Conservation (phyloP, 2,329 filamentous ascomycete genomes). For the Trichophaea hybrida region DNA sequence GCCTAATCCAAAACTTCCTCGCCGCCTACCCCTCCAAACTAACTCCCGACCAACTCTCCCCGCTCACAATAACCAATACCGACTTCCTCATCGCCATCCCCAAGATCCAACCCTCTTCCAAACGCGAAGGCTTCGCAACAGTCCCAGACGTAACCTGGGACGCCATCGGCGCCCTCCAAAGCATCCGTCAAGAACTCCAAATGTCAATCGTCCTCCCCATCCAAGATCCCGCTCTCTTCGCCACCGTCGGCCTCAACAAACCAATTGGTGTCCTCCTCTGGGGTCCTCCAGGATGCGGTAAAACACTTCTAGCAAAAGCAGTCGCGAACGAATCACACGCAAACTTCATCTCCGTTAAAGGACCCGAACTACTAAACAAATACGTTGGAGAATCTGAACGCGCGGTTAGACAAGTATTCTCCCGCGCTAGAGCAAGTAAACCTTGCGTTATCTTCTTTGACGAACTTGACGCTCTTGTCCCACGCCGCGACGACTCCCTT, state of each 20-base stretch:
- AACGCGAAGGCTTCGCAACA: slow-evolving; percentile 86
- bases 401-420: slow-evolving; percentile 81
- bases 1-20: slow-evolving; percentile 21
- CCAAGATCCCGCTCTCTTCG: slow-evolving; percentile 62
- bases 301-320: slow-evolving; percentile 89
- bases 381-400: slow-evolving; percentile 95
- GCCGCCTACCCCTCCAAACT: slow-evolving; percentile 19
- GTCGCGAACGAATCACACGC: slow-evolving; percentile 90
- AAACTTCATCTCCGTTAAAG: slow-evolving; percentile 97
- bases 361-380: slow-evolving; percentile 90
- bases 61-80: slow-evolving; percentile 44
- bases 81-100: slow-evolving; percentile 64
- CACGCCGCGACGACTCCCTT: slow-evolving; percentile 60
- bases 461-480: slow-evolving; percentile 85
- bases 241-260: slow-evolving; percentile 59
- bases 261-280: slow-evolving; percentile 84
- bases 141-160: slow-evolving; percentile 88
- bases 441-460: slow-evolving; percentile 98
- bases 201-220: slow-evolving; percentile 85
- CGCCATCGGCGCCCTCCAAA: slow-evolving; percentile 71
- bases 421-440: slow-evolving; percentile 66
- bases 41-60: slow-evolving; percentile 21
- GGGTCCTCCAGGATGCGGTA: slow-evolving; percentile 93
- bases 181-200: slow-evolving; percentile 67
- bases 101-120: slow-evolving; percentile 63